Evolutionary conservation across 768 basidiomycete species (phyloP).

Genomic region (Leccinum subtestaceum): DNA sequence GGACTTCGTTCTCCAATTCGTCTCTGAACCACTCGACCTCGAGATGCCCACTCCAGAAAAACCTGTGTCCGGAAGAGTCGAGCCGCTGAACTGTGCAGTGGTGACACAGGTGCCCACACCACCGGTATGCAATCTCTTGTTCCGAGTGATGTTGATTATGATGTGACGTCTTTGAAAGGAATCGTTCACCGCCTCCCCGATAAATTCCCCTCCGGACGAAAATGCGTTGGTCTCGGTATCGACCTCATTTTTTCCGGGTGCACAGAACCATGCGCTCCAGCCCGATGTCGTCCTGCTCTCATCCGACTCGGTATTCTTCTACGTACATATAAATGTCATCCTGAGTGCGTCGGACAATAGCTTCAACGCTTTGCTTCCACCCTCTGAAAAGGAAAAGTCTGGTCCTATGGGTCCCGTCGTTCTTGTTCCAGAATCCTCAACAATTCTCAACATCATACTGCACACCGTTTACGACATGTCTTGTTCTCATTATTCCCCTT

Average conservation of each 20-base stretch:
- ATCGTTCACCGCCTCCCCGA: slow-evolving; percentile 34
- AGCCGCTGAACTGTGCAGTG: slow-evolving; percentile 10
- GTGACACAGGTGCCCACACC: slow-evolving; percentile 59
- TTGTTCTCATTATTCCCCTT: slow-evolving; percentile 71
- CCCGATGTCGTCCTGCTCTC: slow-evolving; percentile 69
- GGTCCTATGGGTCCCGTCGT: slow-evolving; percentile 54
- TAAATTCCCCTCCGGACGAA: slow-evolving; percentile 36
- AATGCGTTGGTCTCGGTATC: slow-evolving; percentile 68
- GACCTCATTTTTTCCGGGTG: slow-evolving; percentile 76
- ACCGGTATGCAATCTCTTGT: slow-evolving; percentile 43
- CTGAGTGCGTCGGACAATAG: slow-evolving; percentile 59
- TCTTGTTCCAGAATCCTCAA: slow-evolving; percentile 56
- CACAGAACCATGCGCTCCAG: slow-evolving; percentile 51
- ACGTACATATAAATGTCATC: slow-evolving; percentile 63
- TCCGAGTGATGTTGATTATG: slow-evolving; percentile 3
- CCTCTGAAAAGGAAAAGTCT: slow-evolving; percentile 35
- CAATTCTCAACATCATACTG: slow-evolving; percentile 66
- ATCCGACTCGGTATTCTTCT: slow-evolving; percentile 81
- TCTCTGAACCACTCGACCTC: slow-evolving; percentile 43
- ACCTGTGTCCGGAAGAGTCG: slow-evolving; percentile 27
- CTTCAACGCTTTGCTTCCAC: slow-evolving; percentile 59
- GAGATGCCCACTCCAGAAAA: slow-evolving; percentile 38
- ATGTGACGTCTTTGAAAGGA: slow-evolving; percentile 20
- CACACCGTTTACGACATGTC: slow-evolving; percentile 72
- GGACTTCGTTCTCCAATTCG: slow-evolving; percentile 63